Evolutionary conservation across 2,329 filamentous ascomycete species (phyloP).

Genomic region (Aspergillus fructus): DNA sequence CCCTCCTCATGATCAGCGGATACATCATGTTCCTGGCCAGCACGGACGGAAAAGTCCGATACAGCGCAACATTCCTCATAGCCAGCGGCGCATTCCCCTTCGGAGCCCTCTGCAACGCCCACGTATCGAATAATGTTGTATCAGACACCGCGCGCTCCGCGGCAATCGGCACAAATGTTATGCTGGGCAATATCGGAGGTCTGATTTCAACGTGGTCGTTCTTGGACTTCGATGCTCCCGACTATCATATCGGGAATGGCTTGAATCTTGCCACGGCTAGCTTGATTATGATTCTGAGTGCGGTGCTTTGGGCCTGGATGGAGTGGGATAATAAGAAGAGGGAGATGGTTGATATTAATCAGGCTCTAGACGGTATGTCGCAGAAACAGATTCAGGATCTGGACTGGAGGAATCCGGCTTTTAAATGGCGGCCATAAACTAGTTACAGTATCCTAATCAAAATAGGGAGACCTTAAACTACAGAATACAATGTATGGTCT

Average conservation of each 20-base stretch:
- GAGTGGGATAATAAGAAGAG: slow-evolving; percentile 60
- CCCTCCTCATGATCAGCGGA: slow-evolving; percentile 66
- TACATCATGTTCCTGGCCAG: slow-evolving; percentile 70
- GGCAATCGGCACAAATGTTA: slow-evolving; percentile 67
- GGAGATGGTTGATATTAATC: slow-evolving; percentile 54
- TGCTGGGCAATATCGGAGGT: slow-evolving; percentile 72
- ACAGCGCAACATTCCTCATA: slow-evolving; percentile 70
- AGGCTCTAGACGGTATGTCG: slow-evolving; percentile 55
- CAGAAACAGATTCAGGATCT: slow-evolving; percentile 57
- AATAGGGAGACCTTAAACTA: no score
- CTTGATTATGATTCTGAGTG: slow-evolving; percentile 48
- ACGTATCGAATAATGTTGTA: slow-evolving; percentile 69
- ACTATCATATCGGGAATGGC: slow-evolving; percentile 71
- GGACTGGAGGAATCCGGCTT: slow-evolving; percentile 64
- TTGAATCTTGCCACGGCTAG: slow-evolving; percentile 63
- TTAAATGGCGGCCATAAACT: slow-evolving; percentile 13
- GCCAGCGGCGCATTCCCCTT: slow-evolving; percentile 63
- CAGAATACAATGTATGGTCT: no score
- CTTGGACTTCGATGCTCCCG: slow-evolving; percentile 61
- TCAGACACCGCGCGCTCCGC: slow-evolving; percentile 68
- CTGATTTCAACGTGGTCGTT: slow-evolving; percentile 67
- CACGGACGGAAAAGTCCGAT: slow-evolving; percentile 55
- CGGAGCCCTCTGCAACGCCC: slow-evolving; percentile 65
- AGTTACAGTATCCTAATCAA: no score
- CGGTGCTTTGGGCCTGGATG: slow-evolving; percentile 60